A percentile compares a stretch with the other conserved stretches of the same genome.
Evolutionary conservation across 2,329 filamentous ascomycete species (phyloP).

Genomic region (Magnaporthiopsis rhizophila): DNA sequence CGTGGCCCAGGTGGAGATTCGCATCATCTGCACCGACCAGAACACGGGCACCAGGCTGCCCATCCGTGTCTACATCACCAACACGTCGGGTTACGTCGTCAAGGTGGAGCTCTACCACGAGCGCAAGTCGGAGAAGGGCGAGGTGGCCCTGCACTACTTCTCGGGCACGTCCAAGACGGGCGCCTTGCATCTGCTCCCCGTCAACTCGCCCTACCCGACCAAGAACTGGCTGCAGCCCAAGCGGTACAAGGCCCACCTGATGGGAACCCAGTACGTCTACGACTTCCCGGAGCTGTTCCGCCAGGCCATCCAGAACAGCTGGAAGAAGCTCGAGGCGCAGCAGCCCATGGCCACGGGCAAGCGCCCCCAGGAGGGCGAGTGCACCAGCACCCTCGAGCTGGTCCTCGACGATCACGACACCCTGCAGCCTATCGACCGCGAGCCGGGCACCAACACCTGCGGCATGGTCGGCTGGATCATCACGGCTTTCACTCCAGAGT

Average conservation of each 20-base stretch:
- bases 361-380: conserved; percentile 79
- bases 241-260: conserved; percentile 97
- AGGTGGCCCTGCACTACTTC: conserved; percentile 98
- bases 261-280: conserved; percentile 99
- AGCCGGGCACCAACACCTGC: conserved; percentile 89
- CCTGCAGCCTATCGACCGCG: conserved; percentile 84
- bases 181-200: conserved; percentile 85
- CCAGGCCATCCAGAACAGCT: conserved; percentile 94
- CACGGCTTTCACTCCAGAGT: conserved; percentile 90
- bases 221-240: conserved; percentile 99
- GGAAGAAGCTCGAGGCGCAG: conserved; percentile 67
- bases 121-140: conserved; percentile 94
- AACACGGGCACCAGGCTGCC: conserved; percentile 78
- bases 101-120: conserved; percentile 97
- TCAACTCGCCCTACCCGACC: conserved; percentile 87
- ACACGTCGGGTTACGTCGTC: conserved; percentile 96
- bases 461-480: conserved; percentile 99
- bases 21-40: conserved; percentile 93
- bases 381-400: conserved; percentile 88
- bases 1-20: conserved; percentile 95
- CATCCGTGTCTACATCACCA: conserved; percentile 91
- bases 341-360: conserved; percentile 65
- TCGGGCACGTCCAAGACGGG: conserved; percentile 92
- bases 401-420: conserved; percentile 92
- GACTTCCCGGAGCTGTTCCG: conserved; percentile 99